These are phyloP conservation scores for Lactifluus rugatus DNA, from an alignment of 768 basidiomycete genomes.

Conservation along the genomic window DNA sequence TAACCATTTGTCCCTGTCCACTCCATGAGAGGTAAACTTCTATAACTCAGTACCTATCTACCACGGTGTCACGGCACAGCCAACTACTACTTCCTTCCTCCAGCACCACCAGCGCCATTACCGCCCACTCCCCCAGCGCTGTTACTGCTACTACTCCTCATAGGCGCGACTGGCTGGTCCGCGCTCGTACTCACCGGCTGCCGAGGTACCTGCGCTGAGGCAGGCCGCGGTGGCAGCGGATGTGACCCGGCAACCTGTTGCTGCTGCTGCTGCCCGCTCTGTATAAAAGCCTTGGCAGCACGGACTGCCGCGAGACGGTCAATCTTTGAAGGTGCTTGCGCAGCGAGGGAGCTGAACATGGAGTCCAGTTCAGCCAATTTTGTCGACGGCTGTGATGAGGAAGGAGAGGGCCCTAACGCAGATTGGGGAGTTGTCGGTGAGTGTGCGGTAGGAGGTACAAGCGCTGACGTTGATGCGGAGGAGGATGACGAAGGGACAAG, in stretches of 20 bases:
- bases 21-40: neutral
- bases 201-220: neutral
- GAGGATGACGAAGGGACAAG: neutral
- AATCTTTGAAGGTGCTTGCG: neutral
- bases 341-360: neutral
- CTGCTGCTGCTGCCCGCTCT: neutral
- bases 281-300: constrained; percentile 6
- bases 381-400: neutral
- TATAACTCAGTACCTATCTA: neutral
- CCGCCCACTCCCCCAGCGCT: neutral
- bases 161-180: neutral
- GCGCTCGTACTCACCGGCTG: neutral
- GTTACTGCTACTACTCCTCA: neutral
- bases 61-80: neutral
- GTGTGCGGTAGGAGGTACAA: neutral
- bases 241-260: neutral
- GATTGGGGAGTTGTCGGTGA: neutral
- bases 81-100: neutral
- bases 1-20: too few species aligned
- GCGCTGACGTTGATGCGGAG: neutral
- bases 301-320: constrained; percentile 6
- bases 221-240: neutral
- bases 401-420: neutral
- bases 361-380: neutral
- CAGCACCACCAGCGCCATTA: neutral